phyloP scores from a whole-genome alignment of 768 basidiomycete genomes.

The Cubamyces lactineus region DNA sequence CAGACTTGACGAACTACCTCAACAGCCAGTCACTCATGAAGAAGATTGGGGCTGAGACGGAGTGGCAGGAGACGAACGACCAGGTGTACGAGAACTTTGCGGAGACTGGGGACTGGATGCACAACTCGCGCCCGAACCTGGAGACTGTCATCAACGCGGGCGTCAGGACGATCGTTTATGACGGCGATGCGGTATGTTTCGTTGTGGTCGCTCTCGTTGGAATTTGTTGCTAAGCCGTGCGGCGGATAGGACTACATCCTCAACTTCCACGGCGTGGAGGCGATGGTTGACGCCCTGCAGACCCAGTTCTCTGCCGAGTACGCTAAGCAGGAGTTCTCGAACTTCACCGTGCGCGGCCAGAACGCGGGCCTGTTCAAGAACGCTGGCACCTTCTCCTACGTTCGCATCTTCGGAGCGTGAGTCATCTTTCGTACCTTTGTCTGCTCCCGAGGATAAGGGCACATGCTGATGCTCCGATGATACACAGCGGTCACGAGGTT shows the following conservation, averaged over 20 bases:
- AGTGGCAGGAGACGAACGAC: constrained; percentile 45
- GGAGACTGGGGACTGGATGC: constrained; percentile 62
- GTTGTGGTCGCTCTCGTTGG: background rate
- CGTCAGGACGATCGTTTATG: constrained; percentile 55
- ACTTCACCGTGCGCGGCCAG: constrained; percentile 54
- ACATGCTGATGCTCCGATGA: background rate
- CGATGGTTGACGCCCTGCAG: constrained; percentile 54
- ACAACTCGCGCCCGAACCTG: constrained; percentile 47
- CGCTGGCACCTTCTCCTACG: constrained; percentile 59
- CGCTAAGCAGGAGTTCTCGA: constrained; percentile 46
- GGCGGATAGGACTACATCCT: constrained; percentile 48
- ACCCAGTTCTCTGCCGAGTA: constrained; percentile 49
- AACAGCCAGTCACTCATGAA: constrained; percentile 33
- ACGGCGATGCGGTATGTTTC: constrained; percentile 55
- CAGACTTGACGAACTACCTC: constrained; percentile 40
- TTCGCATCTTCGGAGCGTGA: constrained; percentile 47
- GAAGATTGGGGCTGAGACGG: constrained; percentile 48
- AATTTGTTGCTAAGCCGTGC: background rate
- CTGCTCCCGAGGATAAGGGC: background rate
- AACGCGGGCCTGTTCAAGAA: constrained; percentile 59
- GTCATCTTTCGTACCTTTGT: constrained; percentile 12
- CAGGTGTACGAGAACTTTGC: constrained; percentile 53
- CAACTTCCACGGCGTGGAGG: constrained; percentile 59
- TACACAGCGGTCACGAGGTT: constrained; percentile 35
- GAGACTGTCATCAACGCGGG: constrained; percentile 64